Evolutionary conservation across 2,329 filamentous ascomycete genomes (phyloP).

Genomic region (Aspergillus piperis): DNA sequence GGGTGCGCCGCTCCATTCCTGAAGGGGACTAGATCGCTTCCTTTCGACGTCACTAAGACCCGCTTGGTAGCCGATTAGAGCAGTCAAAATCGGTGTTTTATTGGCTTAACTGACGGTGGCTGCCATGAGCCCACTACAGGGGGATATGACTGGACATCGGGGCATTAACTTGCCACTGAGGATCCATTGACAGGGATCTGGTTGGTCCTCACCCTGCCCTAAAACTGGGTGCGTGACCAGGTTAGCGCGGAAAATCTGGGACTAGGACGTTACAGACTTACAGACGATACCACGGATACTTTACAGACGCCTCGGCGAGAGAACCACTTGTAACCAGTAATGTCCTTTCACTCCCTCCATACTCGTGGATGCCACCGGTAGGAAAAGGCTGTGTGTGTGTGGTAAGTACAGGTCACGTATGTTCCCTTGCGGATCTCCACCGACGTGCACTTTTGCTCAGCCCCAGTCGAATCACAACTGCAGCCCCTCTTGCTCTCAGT

Average conservation of each 20-base stretch:
- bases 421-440: conserved; percentile 22
- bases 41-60: conserved; percentile 20
- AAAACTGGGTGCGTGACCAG: conserved; percentile 26
- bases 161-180: conserved; percentile 23
- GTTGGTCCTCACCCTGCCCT: conserved; percentile 19
- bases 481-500: conserved; percentile 29
- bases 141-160: conserved; percentile 16
- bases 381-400: not conserved
- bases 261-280: conserved; percentile 16
- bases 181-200: conserved; percentile 18
- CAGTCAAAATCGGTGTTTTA: not conserved
- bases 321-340: not conserved
- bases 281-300: not conserved
- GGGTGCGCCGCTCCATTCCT: conserved; percentile 3
- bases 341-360: not conserved
- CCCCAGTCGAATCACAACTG: conserved; percentile 28
- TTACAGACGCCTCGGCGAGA: not conserved
- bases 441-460: conserved; percentile 24
- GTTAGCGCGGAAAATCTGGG: conserved; percentile 17
- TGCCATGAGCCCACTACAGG: conserved; percentile 11
- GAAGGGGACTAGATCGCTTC: conserved; percentile 14
- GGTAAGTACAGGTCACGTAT: conserved; percentile 13
- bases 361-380: not conserved
- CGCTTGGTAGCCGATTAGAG: conserved; percentile 19
- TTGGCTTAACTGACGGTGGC: conserved; percentile 18